Conservation (phyloP, 2,329 filamentous ascomycete species). For the Aspergillus fructus region DNA sequence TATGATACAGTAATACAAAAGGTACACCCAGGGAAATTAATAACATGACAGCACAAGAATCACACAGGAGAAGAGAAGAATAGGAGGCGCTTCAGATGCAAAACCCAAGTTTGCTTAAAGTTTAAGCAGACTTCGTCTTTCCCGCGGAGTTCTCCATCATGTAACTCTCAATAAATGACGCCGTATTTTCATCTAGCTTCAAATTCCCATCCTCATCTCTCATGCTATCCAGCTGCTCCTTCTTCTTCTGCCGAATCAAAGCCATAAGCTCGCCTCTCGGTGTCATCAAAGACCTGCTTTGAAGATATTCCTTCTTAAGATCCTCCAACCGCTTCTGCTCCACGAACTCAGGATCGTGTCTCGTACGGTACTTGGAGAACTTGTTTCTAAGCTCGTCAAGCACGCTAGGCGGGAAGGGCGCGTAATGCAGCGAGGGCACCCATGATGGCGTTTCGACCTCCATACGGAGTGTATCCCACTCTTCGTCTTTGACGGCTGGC, state of each 20-base stretch:
- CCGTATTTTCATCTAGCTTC: constrained; percentile 33
- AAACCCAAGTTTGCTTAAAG: background rate
- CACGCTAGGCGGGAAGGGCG: constrained; percentile 76
- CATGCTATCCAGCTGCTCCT: constrained; percentile 33
- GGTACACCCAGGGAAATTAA: constrained; percentile 17
- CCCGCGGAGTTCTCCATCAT: constrained; percentile 25
- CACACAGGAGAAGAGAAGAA: constrained; percentile 6
- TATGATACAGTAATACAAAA: constrained; percentile 28
- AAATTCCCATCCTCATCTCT: constrained; percentile 40
- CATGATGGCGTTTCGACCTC: constrained; percentile 74
- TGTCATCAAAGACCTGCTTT: constrained; percentile 48
- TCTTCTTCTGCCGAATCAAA: constrained; percentile 37
- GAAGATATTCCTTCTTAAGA: constrained; percentile 45
- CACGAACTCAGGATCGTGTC: constrained; percentile 75
- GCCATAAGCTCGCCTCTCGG: constrained; percentile 45
- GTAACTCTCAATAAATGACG: constrained; percentile 37
- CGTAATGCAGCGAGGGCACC: constrained; percentile 70
- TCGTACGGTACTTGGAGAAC: constrained; percentile 77
- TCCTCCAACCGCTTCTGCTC: constrained; percentile 63
- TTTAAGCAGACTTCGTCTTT: constrained; percentile 3
- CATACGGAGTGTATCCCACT: constrained; percentile 71
- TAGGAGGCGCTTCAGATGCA: constrained; percentile 1
- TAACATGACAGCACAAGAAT: background rate
- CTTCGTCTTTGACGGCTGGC: constrained; percentile 54
- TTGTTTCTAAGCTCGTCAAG: constrained; percentile 83